These are phyloP conservation scores for Acanthamoeba triangularis DNA, from an alignment of 208 protist genomes.

Conservation along the genomic window DNA sequence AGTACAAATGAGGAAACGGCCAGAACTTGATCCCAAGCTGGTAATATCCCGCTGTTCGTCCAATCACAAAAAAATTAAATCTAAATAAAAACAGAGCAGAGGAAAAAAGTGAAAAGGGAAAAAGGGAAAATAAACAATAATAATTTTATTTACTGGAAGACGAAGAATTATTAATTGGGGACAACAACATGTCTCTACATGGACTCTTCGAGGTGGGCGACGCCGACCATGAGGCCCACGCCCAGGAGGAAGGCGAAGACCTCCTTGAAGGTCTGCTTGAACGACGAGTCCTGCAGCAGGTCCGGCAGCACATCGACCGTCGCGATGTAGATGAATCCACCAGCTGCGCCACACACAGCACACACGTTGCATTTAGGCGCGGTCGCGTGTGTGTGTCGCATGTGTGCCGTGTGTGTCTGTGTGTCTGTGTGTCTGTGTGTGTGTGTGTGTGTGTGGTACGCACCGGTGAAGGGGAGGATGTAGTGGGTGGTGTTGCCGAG, in stretches of 20 bases:
- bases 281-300: conserved; percentile 45
- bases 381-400: neutral
- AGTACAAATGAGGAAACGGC: neutral
- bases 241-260: conserved; percentile 56
- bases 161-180: too few species aligned
- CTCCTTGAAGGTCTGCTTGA: conserved; percentile 46
- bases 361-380: neutral
- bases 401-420: too few species aligned
- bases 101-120: too few species aligned
- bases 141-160: neutral
- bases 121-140: neutral
- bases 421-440: too few species aligned
- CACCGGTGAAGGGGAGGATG: conserved; percentile 49
- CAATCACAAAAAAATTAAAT: neutral
- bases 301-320: conserved; percentile 54
- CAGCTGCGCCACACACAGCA: neutral
- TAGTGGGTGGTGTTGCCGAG: conserved; percentile 31
- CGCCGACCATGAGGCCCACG: conserved; percentile 48
- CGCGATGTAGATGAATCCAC: conserved; percentile 78
- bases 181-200: too few species aligned
- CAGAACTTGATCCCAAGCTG: neutral
- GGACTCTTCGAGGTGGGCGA: conserved; percentile 26
- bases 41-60: neutral
- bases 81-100: neutral
- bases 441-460: neutral